phyloP scores from a whole-genome alignment of 1,284 basidiomycete genomes.

The Porphyrellus sp. region DNA sequence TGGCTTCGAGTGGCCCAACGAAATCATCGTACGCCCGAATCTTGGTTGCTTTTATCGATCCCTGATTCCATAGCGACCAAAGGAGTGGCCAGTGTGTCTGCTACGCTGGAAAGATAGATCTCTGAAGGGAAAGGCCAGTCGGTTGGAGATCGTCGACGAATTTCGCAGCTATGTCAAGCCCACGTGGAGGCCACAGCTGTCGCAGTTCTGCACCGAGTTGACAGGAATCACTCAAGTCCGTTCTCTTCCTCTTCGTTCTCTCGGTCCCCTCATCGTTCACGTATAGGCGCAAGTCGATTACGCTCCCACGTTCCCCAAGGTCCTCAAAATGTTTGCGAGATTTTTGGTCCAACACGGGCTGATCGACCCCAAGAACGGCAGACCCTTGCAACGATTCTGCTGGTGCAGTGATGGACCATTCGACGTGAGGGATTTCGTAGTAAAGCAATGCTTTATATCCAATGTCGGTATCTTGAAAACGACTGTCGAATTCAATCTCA shows the following conservation, averaged over 20 bases:
- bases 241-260: slow-evolving; percentile 12
- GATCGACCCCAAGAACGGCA: slow-evolving; percentile 55
- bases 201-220: slow-evolving; percentile 80
- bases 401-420: slow-evolving; percentile 82
- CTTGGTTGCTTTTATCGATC: slow-evolving; percentile 22
- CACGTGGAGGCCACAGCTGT: slow-evolving; percentile 79
- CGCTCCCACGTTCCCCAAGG: slow-evolving; percentile 74
- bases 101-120: slow-evolving; percentile 76
- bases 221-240: slow-evolving; percentile 91
- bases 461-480: slow-evolving; percentile 46
- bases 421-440: slow-evolving; percentile 82
- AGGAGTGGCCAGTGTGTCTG: slow-evolving; percentile 89
- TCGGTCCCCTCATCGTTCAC: slow-evolving; percentile 4
- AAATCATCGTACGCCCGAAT: slow-evolving; percentile 76
- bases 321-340: slow-evolving; percentile 59
- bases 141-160: slow-evolving; percentile 68
- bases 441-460: slow-evolving; percentile 86
- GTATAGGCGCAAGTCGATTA: slow-evolving; percentile 73
- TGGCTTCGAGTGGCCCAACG: slow-evolving; percentile 80
- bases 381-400: slow-evolving; percentile 58
- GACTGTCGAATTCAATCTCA: slow-evolving; percentile 34
- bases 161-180: slow-evolving; percentile 90
- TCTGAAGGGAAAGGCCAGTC: slow-evolving; percentile 48
- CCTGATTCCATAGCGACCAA: slow-evolving; percentile 23
- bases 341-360: slow-evolving; percentile 71